A percentile compares a stretch with the other conserved stretches of the same genome.
These are phyloP conservation scores for Calocera cornea DNA, from an alignment of 768 basidiomycete species.

Conservation along the genomic window DNA sequence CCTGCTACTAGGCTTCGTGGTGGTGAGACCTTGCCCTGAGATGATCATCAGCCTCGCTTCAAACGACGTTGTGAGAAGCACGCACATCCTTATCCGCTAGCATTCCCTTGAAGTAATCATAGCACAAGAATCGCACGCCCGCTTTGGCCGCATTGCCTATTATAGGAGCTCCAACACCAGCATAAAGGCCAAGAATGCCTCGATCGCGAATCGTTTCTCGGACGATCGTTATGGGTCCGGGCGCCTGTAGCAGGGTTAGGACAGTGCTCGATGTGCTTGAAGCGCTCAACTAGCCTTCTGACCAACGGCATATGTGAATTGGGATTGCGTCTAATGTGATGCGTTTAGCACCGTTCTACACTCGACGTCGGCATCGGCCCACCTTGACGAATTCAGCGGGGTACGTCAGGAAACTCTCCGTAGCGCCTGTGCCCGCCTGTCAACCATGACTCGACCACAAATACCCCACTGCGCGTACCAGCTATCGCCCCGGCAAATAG, in stretches of 20 bases:
- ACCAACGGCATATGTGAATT: not conserved
- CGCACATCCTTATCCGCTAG: constrained; percentile 72
- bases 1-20: constrained; percentile 56
- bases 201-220: constrained; percentile 56
- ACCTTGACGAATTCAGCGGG: constrained; percentile 92
- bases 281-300: not conserved
- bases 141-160: constrained; percentile 89
- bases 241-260: constrained; percentile 30
- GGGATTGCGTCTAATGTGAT: not conserved
- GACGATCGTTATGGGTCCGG: constrained; percentile 62
- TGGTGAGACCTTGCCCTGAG: constrained; percentile 79
- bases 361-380: no score
- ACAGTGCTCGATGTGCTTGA: no score
- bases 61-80: constrained; percentile 5
- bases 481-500: constrained; percentile 84
- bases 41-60: not conserved
- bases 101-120: constrained; percentile 78
- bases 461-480: constrained; percentile 38
- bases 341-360: not conserved
- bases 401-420: constrained; percentile 61
- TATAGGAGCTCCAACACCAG: constrained; percentile 78
- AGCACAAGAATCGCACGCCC: constrained; percentile 88
- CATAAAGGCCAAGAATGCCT: constrained; percentile 79
- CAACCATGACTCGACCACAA: not conserved
- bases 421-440: constrained; percentile 1